phyloP scores from a whole-genome alignment of 208 protist genomes.

The Borovskyia barvae region DNA sequence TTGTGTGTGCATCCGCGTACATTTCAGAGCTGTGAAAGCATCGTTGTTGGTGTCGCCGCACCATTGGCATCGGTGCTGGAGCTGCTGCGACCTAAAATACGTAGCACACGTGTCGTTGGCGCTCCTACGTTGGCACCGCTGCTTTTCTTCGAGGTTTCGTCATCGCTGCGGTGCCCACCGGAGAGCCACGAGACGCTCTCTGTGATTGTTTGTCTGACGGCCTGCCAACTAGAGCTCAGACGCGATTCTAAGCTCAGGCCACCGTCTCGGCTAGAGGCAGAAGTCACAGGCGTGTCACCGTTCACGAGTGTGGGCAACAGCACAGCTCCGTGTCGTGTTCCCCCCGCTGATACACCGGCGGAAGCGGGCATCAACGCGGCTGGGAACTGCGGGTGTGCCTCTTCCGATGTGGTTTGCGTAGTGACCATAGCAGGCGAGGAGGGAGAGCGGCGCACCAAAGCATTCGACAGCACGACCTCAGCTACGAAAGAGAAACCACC shows the following conservation, averaged over 20 bases:
- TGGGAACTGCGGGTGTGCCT: too few relatives aligned
- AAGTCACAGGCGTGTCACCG: background rate
- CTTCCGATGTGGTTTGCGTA: too few relatives aligned
- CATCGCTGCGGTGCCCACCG: background rate
- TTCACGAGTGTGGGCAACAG: slow-evolving; percentile 5
- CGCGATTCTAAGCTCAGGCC: slow-evolving; percentile 22
- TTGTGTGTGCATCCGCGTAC: too few relatives aligned
- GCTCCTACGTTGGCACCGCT: slow-evolving; percentile 1
- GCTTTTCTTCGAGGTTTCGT: background rate
- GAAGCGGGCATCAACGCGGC: too few relatives aligned
- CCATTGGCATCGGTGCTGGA: background rate
- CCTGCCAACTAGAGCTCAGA: slow-evolving; percentile 13
- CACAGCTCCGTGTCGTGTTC: background rate
- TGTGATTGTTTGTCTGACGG: background rate
- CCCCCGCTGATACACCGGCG: too few relatives aligned
- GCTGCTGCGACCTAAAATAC: too few relatives aligned
- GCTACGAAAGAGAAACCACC: slow-evolving; percentile 31
- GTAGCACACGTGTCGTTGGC: slow-evolving; percentile 14
- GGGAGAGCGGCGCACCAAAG: background rate
- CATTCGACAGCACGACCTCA: background rate
- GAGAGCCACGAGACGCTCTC: slow-evolving; percentile 5
- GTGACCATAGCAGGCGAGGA: background rate
- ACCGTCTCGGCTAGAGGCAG: slow-evolving; percentile 21
- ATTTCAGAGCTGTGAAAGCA: too few relatives aligned
- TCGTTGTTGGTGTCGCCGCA: background rate